Conservation (phyloP, 2,329 filamentous ascomycete genomes). For the Neofusicoccum umdonicola region DNA sequence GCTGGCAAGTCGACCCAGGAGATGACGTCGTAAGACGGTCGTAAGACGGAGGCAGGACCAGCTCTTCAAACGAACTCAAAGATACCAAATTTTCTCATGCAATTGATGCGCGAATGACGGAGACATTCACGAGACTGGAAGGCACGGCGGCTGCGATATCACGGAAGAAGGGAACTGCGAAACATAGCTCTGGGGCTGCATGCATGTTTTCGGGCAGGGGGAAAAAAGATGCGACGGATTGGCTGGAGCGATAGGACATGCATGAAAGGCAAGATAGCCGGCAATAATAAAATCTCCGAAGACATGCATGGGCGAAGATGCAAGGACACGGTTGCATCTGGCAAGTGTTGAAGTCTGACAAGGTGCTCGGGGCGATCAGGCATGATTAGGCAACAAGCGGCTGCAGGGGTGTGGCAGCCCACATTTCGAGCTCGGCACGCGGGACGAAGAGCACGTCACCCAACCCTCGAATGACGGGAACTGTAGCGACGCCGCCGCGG, state of each 20-base stretch:
- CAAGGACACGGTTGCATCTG: neutral
- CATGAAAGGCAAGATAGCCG: neutral
- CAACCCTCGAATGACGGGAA: neutral
- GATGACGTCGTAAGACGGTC: conserved; percentile 29
- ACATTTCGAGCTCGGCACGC: neutral
- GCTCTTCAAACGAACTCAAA: neutral
- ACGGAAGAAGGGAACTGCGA: neutral
- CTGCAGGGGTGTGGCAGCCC: neutral
- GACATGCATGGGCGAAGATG: neutral
- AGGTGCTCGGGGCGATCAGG: neutral
- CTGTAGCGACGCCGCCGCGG: neutral
- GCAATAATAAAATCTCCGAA: neutral
- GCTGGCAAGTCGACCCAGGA: conserved; percentile 41
- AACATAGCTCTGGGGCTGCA: neutral
- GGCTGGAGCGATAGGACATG: neutral
- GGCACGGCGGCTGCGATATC: neutral
- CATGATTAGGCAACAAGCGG: neutral
- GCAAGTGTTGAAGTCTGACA: neutral
- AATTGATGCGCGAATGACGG: neutral
- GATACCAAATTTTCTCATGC: conserved; percentile 4
- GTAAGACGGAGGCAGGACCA: neutral
- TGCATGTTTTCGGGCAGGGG: neutral
- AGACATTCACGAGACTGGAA: neutral
- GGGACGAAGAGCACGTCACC: neutral
- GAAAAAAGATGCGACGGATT: neutral